phyloP scores from a whole-genome alignment of 371 early-diverging fungal genomes.

The Actinomortierella wolfii region DNA sequence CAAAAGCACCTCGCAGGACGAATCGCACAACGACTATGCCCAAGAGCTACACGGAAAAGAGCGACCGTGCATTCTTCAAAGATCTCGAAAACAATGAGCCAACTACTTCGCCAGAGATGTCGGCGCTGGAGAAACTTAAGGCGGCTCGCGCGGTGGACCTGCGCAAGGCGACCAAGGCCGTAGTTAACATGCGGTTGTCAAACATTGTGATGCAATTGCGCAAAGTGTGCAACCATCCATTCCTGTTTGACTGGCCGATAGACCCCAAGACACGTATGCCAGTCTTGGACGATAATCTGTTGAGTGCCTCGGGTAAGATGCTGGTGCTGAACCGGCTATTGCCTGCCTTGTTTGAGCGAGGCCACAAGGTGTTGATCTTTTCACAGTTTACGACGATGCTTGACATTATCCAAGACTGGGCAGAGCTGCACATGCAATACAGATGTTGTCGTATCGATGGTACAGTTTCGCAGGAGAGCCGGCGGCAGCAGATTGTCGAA shows the following conservation, averaged over 20 bases:
- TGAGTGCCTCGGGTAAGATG: constrained; percentile 84
- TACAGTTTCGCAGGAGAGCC: constrained; percentile 72
- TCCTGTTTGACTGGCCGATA: constrained; percentile 81
- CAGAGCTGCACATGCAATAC: constrained; percentile 74
- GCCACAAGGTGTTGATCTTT: constrained; percentile 92
- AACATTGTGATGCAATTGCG: constrained; percentile 93
- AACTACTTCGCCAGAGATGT: not conserved
- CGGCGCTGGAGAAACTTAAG: constrained; percentile 4
- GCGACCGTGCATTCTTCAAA: constrained; percentile 18
- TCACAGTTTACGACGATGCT: constrained; percentile 94
- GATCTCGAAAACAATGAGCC: constrained; percentile 9
- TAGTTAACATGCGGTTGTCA: constrained; percentile 67
- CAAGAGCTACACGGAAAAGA: constrained; percentile 22
- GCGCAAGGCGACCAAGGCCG: constrained; percentile 51
- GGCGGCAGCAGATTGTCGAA: constrained; percentile 69
- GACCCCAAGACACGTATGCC: constrained; percentile 58
- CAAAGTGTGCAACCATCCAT: constrained; percentile 96
- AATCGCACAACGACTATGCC: constrained; percentile 10
- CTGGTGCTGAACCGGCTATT: constrained; percentile 84
- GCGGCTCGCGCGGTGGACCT: constrained; percentile 30
- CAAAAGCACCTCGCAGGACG: constrained; percentile 1
- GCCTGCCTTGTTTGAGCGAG: constrained; percentile 72
- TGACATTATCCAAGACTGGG: constrained; percentile 93
- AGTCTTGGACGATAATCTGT: constrained; percentile 60
- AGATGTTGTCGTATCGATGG: constrained; percentile 96